A percentile compares a stretch with the other conserved stretches of the same genome.
phyloP scores from a whole-genome alignment of 2,329 filamentous ascomycete genomes.

The Fusarium redolens region DNA sequence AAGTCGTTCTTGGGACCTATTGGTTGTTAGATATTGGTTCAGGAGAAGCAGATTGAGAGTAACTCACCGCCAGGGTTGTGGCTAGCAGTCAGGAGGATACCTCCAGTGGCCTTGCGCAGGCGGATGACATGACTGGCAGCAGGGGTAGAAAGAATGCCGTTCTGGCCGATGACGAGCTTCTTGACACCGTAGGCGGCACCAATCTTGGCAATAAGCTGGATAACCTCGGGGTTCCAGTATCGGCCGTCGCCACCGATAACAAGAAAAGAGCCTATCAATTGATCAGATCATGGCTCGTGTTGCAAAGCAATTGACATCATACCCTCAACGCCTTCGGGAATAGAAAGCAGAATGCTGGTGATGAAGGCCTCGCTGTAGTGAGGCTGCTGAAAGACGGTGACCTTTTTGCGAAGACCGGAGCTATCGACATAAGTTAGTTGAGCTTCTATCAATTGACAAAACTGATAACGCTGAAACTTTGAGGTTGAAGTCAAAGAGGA shows the following conservation, averaged over 20 bases:
- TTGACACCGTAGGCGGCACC: conserved; percentile 97
- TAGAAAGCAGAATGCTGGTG: conserved; percentile 92
- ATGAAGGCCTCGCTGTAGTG: conserved; percentile 98
- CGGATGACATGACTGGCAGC: conserved; percentile 96
- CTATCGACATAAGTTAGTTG: conserved; percentile 58
- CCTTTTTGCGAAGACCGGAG: conserved; percentile 98
- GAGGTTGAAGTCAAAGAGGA: not conserved
- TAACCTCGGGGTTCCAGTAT: conserved; percentile 96
- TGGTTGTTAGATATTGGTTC: not conserved
- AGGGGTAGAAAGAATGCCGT: conserved; percentile 96
- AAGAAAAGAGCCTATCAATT: conserved; percentile 73
- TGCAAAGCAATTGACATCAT: conserved; percentile 34
- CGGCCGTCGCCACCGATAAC: conserved; percentile 98
- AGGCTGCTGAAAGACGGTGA: conserved; percentile 94
- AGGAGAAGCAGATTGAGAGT: not conserved
- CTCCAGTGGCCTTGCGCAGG: conserved; percentile 93
- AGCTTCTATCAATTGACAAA: not conserved
- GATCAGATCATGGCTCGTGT: conserved; percentile 30
- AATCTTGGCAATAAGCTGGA: conserved; percentile 97
- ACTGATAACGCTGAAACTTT: not conserved
- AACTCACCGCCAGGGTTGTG: conserved; percentile 94
- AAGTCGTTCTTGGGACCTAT: conserved; percentile 93
- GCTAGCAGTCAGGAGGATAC: conserved; percentile 95
- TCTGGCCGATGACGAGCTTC: conserved; percentile 96
- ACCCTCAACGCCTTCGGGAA: conserved; percentile 92